Base-by-base conservation (phyloP, 768 basidiomycete species). In the Hericium coralloides region DNA sequence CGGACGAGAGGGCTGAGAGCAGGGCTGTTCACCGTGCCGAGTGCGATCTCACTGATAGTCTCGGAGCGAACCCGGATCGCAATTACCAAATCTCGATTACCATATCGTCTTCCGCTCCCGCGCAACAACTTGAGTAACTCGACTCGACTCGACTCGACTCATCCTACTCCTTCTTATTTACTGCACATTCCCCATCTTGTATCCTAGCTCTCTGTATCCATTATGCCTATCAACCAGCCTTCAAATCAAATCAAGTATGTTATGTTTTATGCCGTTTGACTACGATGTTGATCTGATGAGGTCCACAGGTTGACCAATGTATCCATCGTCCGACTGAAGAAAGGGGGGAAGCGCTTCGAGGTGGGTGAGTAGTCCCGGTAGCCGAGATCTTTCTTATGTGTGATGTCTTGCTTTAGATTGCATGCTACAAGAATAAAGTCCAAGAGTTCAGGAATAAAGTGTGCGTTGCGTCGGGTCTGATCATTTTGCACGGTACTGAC, bases 391-490 rank as follows among this genome's bases (percentile, higher is more conserved):
- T 31, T 6, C 31, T 31, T 26, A 31, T 53, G 12, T 38, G 10
- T 26, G n/a, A 3, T 38, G 22, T 36, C 22, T 36, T 3, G 12
- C 50, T 26, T 25, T 60, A 88, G 95, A 89, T 99, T 65, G 95
- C 97, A 38, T 97, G 94, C 72, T 99, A 98, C 77, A 95, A 98
- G 78, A 99, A 99, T 73, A 98, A 98, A 73, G 97, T 99, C 25
- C 92, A 95, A 64, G 95, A 97, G 69, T 99, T 87, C 83, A 77
- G 97, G 58, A 92, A 81, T 57, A 94, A 94, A 59, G 89, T 95
- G 85, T 92, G 71, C 68, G 85, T 75, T 26, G 31, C 45, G 14
- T 17, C 55, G 5, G 18, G 14, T n/a, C 12, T 31, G n/a, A 23
- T 18, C 12, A n/a, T 23, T n/a, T 20, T 12, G 25, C 47, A 59